Base-by-base conservation (phyloP, 768 basidiomycete genomes). In the Pleurotus cornucopiae region DNA sequence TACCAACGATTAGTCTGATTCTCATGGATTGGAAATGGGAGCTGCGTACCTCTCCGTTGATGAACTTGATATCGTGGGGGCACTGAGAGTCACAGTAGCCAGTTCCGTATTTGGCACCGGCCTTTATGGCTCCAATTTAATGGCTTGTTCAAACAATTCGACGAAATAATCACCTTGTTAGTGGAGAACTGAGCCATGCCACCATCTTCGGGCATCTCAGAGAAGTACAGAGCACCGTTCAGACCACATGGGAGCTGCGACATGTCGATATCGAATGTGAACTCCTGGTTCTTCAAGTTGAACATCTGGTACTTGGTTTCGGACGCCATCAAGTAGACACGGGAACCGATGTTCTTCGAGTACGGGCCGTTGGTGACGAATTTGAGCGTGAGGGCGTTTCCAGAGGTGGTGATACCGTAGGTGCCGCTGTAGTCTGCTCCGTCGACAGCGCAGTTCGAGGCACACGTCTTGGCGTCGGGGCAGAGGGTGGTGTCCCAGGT, bases 41-140 rank as follows among this genome's bases (percentile, higher is more conserved):
- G 18, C 30, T 7, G 62, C 74, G 55, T 49, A 79, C 81, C 71
- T 72, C 63, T 63, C 83, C 83, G 66, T 80, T 75, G 66, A 85
- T 83, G 67, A 84, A 84, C 67, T 85, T 84, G 67, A 83, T 73
- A 61, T 83, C 82, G 38, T 72, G 68, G 9, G 83, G 83, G 70
- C 83, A 85, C 68, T 85, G 83, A 14, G 83, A 76, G 65, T 85
- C 83, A 66, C 83, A 84, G 69, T 85, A 85, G 12, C 83, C 83
- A n/a, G 82, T 82, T 46, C 82, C 82, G 68, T 78, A 85, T 66
- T 80, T 69, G 46, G 73, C 70, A 30, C 75, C 74, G 14, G 82
- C 82, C 46, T 47, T 13, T 5, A 46, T 5, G 12, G 16, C 18
- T 6, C 14, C 16, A 18, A 6, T 7, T 30, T 30, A 30, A 30